Percentiles rank a stretch among this genome's conserved stretches.
These are phyloP conservation scores for Phoenix dactylifera DNA, from an alignment of 176 grass and related monocot species.

Conservation along the genomic window DNA sequence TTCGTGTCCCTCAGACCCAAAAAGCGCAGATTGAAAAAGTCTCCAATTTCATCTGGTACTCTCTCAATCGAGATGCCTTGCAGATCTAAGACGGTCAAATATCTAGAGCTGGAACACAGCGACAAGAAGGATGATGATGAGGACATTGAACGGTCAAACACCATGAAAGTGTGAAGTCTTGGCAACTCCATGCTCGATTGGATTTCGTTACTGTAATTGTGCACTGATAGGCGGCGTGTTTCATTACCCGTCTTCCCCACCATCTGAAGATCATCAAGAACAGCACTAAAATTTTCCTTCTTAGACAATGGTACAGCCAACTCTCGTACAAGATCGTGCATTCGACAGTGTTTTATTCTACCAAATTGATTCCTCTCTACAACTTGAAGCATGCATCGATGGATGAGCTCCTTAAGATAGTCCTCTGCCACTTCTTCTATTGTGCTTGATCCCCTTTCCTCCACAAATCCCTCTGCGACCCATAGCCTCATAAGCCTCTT, in stretches of 20 bases:
- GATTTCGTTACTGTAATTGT: conserved; percentile 3
- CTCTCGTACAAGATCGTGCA: no score
- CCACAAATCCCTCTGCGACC: no score
- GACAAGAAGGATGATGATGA: conserved; percentile 19
- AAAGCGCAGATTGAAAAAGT: conserved; percentile 42
- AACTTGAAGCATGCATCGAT: no score
- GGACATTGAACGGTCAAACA: conserved; percentile 17
- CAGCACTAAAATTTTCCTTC: no score
- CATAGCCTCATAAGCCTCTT: no score
- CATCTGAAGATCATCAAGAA: no score
- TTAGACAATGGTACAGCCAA: no score
- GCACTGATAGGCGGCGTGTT: conserved; percentile 16
- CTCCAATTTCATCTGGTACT: conserved; percentile 19
- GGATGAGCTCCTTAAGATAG: no score
- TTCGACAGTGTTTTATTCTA: no score
- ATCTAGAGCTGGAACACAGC: neutral
- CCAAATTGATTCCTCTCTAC: no score
- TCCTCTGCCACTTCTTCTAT: no score
- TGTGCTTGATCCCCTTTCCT: no score
- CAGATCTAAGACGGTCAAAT: conserved; percentile 21
- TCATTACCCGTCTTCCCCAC: neutral
- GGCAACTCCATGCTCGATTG: neutral
- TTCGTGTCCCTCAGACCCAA: conserved; percentile 27
- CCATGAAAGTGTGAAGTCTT: conserved; percentile 14
- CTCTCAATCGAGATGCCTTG: conserved; percentile 6